A percentile compares a stretch with the other conserved stretches of the same genome.
Conservation (phyloP, 768 basidiomycete species). For the Tylopilus plumbeoviolaceoides region DNA sequence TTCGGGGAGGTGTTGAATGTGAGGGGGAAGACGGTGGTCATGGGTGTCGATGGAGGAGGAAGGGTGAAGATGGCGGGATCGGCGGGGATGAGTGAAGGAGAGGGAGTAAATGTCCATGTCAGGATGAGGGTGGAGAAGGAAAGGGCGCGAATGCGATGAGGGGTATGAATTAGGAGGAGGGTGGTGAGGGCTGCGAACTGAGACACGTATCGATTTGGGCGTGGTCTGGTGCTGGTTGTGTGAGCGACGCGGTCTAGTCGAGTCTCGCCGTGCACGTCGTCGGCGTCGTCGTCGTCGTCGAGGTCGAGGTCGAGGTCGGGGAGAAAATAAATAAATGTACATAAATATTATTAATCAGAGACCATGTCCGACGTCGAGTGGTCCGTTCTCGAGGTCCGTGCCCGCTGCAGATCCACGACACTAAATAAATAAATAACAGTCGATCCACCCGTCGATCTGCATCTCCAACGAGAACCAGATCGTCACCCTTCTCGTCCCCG, state of each 20-base stretch:
- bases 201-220: background rate
- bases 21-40: slow-evolving; percentile 44
- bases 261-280: slow-evolving; percentile 13
- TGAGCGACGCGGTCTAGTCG: slow-evolving; percentile 18
- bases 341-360: slow-evolving; percentile 7
- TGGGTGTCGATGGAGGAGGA: slow-evolving; percentile 61
- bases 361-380: slow-evolving; percentile 10
- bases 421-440: slow-evolving; percentile 34
- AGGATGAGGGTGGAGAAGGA: background rate
- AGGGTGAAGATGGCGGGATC: slow-evolving; percentile 60
- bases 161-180: slow-evolving; percentile 29
- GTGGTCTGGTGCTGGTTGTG: background rate
- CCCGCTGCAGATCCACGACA: slow-evolving; percentile 3
- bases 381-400: slow-evolving; percentile 26
- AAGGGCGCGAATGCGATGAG: slow-evolving; percentile 4
- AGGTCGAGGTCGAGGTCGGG: slow-evolving; percentile 2
- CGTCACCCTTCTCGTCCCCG: slow-evolving; percentile 49
- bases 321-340: background rate
- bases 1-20: slow-evolving; percentile 33
- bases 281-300: slow-evolving; percentile 11
- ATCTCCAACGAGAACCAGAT: slow-evolving; percentile 38
- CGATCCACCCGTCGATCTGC: slow-evolving; percentile 72
- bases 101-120: slow-evolving; percentile 93
- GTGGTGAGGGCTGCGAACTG: slow-evolving; percentile 14
- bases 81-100: slow-evolving; percentile 88